A percentile compares a stretch with the other conserved stretches of the same genome.
phyloP scores from a whole-genome alignment of 768 basidiomycete species.

The Macrolepiota albuminosa region DNA sequence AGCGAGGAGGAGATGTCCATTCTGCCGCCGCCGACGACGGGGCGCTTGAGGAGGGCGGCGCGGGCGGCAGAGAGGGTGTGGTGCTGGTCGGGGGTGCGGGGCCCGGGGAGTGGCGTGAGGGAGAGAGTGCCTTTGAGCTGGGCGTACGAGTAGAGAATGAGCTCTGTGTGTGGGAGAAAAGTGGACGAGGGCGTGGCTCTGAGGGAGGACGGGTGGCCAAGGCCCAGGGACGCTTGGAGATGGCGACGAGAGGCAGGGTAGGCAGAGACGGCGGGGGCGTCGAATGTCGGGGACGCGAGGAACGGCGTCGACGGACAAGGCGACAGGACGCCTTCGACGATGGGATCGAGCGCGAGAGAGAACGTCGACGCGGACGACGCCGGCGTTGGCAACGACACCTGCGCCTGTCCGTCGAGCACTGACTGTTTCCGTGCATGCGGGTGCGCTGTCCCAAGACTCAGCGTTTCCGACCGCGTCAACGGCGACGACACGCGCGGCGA shows the following conservation, averaged over 20 bases:
- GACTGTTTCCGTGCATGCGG: conserved; percentile 79
- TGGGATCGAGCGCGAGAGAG: conserved; percentile 44
- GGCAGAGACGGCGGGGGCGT: conserved; percentile 16
- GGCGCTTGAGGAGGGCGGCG: conserved; percentile 41
- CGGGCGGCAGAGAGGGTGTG: conserved; percentile 44
- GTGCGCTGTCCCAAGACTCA: conserved; percentile 55
- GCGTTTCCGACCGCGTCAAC: conserved; percentile 44
- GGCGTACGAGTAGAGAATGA: conserved; percentile 82
- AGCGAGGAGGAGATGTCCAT: conserved; percentile 68
- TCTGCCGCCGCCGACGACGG: conserved; percentile 65
- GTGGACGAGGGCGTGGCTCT: conserved; percentile 26
- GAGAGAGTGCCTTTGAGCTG: conserved; percentile 69
- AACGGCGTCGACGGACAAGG: conserved; percentile 32
- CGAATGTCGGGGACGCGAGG: conserved; percentile 32
- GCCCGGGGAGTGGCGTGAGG: conserved; percentile 39
- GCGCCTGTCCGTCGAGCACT: conserved; percentile 45
- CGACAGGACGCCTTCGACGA: conserved; percentile 31
- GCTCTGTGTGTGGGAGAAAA: conserved; percentile 45
- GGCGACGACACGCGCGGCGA: conserved; percentile 38
- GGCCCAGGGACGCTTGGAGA: conserved; percentile 27
- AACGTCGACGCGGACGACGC: conserved; percentile 41
- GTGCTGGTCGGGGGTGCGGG: conserved; percentile 39
- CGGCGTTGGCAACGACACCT: conserved; percentile 27
- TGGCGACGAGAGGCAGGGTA: conserved; percentile 34
- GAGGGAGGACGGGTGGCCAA: conserved; percentile 40